phyloP scores from a whole-genome alignment of 2,329 filamentous ascomycete genomes.

The Fusarium penzigii region DNA sequence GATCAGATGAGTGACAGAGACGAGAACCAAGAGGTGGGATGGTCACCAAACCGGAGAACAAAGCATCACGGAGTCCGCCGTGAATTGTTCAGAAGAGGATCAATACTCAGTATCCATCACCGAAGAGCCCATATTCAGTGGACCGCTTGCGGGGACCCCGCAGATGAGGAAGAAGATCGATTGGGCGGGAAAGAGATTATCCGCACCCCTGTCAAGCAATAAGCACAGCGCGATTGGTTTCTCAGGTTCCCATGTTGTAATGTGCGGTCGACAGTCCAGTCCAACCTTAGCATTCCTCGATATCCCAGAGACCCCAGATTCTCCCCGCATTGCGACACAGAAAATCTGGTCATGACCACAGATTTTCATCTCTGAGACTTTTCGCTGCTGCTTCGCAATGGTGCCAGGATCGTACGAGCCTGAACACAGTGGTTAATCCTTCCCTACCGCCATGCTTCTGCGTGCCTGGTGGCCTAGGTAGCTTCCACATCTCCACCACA shows the following conservation, averaged over 20 bases:
- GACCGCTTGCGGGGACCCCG: conserved; percentile 11
- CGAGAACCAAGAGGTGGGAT: background rate
- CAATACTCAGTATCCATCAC: background rate
- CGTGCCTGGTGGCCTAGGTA: conserved; percentile 24
- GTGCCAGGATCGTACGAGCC: conserved; percentile 22
- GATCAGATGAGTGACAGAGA: background rate
- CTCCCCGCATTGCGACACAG: conserved; percentile 27
- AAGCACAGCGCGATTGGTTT: no score
- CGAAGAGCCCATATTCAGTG: conserved; percentile 7
- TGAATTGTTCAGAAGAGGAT: conserved; percentile 3
- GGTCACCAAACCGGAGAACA: conserved; percentile 4
- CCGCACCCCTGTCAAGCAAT: conserved; percentile 13
- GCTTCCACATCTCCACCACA: conserved; percentile 14
- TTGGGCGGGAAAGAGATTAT: conserved; percentile 29
- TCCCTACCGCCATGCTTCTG: conserved; percentile 25
- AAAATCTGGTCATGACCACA: conserved; percentile 16
- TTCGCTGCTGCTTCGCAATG: conserved; percentile 21
- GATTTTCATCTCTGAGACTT: conserved; percentile 11
- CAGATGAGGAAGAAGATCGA: conserved; percentile 3
- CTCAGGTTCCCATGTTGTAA: background rate
- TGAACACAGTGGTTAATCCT: conserved; percentile 4
- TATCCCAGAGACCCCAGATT: conserved; percentile 27
- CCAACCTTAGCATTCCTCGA: conserved; percentile 14
- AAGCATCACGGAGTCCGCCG: conserved; percentile 5
- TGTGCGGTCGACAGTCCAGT: conserved; percentile 9